A percentile compares a stretch with the other conserved stretches of the same genome.
These are phyloP conservation scores for Nepenthes alata DNA, from an alignment of 179 eudicot species.

Conservation along the genomic window DNA sequence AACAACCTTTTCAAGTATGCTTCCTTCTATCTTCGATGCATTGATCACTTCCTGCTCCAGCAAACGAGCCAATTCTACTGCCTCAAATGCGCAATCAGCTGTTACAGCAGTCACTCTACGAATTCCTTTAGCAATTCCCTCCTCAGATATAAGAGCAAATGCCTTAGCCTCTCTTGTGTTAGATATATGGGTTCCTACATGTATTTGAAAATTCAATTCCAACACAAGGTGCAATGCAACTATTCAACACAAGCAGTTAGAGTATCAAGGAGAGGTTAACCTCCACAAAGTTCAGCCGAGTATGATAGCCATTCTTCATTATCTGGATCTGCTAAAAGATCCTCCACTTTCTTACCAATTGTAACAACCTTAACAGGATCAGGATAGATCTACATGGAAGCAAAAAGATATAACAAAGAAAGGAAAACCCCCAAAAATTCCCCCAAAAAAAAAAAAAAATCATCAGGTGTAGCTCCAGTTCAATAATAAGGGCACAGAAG, in stretches of 20 bases:
- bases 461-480: background rate
- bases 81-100: slow-evolving; percentile 54
- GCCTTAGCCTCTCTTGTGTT: slow-evolving; percentile 90
- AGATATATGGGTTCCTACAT: slow-evolving; percentile 81
- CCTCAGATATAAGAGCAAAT: slow-evolving; percentile 90
- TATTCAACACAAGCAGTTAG: background rate
- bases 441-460: background rate
- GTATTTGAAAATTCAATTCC: slow-evolving; percentile 6
- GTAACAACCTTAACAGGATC: slow-evolving; percentile 95
- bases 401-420: background rate
- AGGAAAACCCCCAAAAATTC: background rate
- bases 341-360: slow-evolving; percentile 81
- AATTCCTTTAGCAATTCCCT: slow-evolving; percentile 94
- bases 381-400: slow-evolving; percentile 67
- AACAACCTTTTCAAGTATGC: slow-evolving; percentile 62
- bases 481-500: background rate
- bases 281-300: slow-evolving; percentile 96
- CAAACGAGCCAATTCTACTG: slow-evolving; percentile 43
- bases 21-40: slow-evolving; percentile 55
- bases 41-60: slow-evolving; percentile 74
- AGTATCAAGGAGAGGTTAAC: slow-evolving; percentile 21
- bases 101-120: slow-evolving; percentile 98
- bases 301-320: slow-evolving; percentile 65
- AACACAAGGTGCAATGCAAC: background rate
- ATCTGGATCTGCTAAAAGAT: slow-evolving; percentile 69